Percentiles rank a stretch among this genome's conserved stretches.
phyloP scores from a whole-genome alignment of 2,329 filamentous ascomycete genomes.

The Raffaelea arxii region DNA sequence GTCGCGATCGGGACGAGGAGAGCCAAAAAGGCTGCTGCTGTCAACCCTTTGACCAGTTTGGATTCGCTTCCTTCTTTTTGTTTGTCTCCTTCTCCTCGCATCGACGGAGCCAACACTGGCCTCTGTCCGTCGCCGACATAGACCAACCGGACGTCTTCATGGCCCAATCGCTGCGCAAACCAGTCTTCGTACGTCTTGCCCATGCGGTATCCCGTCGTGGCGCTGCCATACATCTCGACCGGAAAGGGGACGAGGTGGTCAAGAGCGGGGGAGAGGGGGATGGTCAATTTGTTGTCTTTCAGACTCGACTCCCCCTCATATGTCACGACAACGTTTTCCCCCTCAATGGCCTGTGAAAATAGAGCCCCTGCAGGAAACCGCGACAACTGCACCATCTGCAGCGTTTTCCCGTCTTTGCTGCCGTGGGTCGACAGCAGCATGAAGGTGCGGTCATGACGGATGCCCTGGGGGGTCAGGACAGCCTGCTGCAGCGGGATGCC shows the following conservation, averaged over 20 bases:
- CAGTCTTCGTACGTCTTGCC: slow-evolving; percentile 48
- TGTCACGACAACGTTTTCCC: slow-evolving; percentile 26
- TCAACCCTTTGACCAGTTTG: no score
- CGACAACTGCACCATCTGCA: slow-evolving; percentile 51
- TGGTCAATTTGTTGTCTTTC: slow-evolving; percentile 5
- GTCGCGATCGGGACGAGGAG: no score
- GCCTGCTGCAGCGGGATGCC: slow-evolving; percentile 45
- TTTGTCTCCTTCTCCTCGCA: slow-evolving; percentile 37
- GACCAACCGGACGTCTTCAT: slow-evolving; percentile 48
- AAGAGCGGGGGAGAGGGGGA: slow-evolving; percentile 47
- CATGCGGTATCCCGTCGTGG: slow-evolving; percentile 53
- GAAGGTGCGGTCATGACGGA: slow-evolving; percentile 58
- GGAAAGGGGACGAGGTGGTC: slow-evolving; percentile 34
- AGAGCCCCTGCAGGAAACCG: slow-evolving; percentile 50
- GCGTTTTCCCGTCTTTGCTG: slow-evolving; percentile 24
- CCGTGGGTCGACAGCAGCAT: slow-evolving; percentile 50
- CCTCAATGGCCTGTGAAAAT: slow-evolving; percentile 49
- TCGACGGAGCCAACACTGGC: slow-evolving; percentile 38
- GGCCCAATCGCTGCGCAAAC: slow-evolving; percentile 59
- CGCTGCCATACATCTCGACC: slow-evolving; percentile 50
- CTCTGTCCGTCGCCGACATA: slow-evolving; percentile 55
- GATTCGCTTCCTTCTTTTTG: slow-evolving; percentile 5
- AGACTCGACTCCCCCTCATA: neutral
- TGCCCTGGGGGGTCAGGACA: slow-evolving; percentile 49
- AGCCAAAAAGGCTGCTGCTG: no score